Base-by-base conservation (phyloP, 106 monocot species). In the Cymbidium sinense region DNA sequence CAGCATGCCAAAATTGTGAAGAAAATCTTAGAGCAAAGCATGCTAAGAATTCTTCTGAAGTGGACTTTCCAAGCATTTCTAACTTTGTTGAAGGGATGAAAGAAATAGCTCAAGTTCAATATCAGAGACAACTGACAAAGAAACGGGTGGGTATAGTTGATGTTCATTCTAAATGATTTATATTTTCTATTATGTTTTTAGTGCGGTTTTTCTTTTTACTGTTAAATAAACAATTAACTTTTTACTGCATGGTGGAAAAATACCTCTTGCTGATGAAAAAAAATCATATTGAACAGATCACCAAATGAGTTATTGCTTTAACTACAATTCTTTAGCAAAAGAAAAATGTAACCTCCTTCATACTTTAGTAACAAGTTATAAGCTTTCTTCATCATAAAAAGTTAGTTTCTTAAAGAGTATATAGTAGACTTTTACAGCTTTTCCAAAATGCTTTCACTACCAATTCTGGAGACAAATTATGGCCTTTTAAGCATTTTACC, bases 61-160 rank as follows among this genome's bases (percentile, higher is more conserved):
- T 84, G 69, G 77, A 34, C 51, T 70, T 80, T 29, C 61, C 70
- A 41, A 78, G 70, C 75, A 50, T 81, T 31, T 64, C 76, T 28
- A 72, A 55, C 54, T 91, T 80, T 65, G 85, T 86, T 33, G 78
- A 35, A 70, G 85, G 65, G 19, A 64, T 86, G 75, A 81, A 85
- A 36, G 83, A 83, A 55, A 74, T 85, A 83, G 75, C 61, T 73
- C 81, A 86, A 41, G 84, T 73, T 50, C 79, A 90, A 34, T 69
- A 76, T 47, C 81, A 83, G 39, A 87, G 82, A 28, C 47, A 70
- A 44, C 27, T 80, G 3, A 25, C 84, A 12, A 69, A 82, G 76
- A 73, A 64, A 29, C 84, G 86, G 88, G 86, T 88, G 27, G n/a
- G 34, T 69, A 34, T 64, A 7, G 35, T 4, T 28, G 29, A 1